phyloP scores from a whole-genome alignment of 352 stramenopile genomes.

The Phytophthora sp. region DNA sequence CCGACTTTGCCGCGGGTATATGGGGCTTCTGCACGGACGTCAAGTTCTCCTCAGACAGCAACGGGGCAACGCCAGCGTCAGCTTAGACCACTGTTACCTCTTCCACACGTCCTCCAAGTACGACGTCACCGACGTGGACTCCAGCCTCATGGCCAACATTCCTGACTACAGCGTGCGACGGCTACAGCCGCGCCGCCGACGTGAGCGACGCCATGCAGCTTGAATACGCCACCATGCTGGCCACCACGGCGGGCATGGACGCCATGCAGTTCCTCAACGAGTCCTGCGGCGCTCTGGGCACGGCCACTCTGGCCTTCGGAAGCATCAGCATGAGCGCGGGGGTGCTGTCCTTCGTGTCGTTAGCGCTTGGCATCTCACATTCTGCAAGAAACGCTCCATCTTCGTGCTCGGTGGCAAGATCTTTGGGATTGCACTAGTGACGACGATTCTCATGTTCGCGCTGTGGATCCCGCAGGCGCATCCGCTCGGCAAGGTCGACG shows the following conservation, averaged over 20 bases:
- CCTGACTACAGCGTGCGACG: conserved; percentile 61
- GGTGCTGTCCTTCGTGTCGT: conserved; percentile 52
- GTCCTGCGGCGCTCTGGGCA: conserved; percentile 58
- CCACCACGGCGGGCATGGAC: conserved; percentile 56
- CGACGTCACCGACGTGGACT: conserved; percentile 45
- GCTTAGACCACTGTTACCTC: conserved; percentile 76
- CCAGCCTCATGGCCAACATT: conserved; percentile 52
- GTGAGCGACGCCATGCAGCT: conserved; percentile 35
- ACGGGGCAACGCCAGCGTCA: conserved; percentile 36
- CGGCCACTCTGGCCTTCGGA: conserved; percentile 51
- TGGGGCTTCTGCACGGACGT: conserved; percentile 75
- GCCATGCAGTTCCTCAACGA: conserved; percentile 56
- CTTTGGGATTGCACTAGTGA: conserved; percentile 48
- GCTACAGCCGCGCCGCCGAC: conserved; percentile 45
- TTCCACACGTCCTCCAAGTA: conserved; percentile 72
- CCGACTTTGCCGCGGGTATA: conserved; percentile 62
- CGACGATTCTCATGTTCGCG: conserved; percentile 60
- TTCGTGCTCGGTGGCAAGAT: conserved; percentile 60
- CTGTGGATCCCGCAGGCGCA: conserved; percentile 66
- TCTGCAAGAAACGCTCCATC: conserved; percentile 72
- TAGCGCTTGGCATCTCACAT: conserved; percentile 70
- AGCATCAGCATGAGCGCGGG: conserved; percentile 48
- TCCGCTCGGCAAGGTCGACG: conserved; percentile 60
- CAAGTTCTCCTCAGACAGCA: conserved; percentile 39
- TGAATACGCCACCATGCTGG: conserved; percentile 42